phyloP scores from a whole-genome alignment of 2,329 filamentous ascomycete genomes.

The Alternaria incomplexa region DNA sequence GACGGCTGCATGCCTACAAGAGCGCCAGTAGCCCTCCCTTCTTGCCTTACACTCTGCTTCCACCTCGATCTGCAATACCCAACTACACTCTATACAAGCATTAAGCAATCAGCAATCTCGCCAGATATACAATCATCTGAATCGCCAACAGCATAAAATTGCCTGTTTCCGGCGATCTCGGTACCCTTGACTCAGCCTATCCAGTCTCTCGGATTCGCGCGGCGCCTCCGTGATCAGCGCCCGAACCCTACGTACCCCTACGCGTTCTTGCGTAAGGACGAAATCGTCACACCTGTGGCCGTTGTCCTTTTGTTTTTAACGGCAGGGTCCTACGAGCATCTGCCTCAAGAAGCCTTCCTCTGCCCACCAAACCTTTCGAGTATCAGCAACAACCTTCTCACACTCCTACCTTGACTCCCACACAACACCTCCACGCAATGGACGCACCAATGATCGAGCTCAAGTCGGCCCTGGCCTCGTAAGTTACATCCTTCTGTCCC shows the following conservation, averaged over 20 bases:
- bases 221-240: conserved; percentile 13
- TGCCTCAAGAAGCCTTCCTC: conserved; percentile 16
- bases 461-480: conserved; percentile 56
- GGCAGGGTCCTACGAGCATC: conserved; percentile 13
- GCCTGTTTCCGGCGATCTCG: conserved; percentile 11
- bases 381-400: not conserved
- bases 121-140: not conserved
- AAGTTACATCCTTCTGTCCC: conserved; percentile 29
- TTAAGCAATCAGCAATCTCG: not conserved
- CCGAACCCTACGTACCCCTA: conserved; percentile 26
- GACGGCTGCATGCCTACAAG: conserved; percentile 31
- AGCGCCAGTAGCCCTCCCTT: conserved; percentile 22
- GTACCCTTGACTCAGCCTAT: conserved; percentile 23
- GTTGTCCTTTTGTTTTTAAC: conserved; percentile 13
- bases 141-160: conserved; percentile 3
- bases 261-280: conserved; percentile 17
- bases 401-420: not conserved
- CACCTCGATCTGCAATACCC: conserved; percentile 1
- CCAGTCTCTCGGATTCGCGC: conserved; percentile 18
- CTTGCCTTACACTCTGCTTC: conserved; percentile 2
- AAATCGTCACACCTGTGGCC: conserved; percentile 13
- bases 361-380: not conserved
- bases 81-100: not conserved
- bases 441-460: conserved; percentile 53
- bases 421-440: conserved; percentile 35